A percentile compares a stretch with the other conserved stretches of the same genome.
Evolutionary conservation across 2,329 filamentous ascomycete genomes (phyloP).

Genomic region (Blumeriella jaapii): DNA sequence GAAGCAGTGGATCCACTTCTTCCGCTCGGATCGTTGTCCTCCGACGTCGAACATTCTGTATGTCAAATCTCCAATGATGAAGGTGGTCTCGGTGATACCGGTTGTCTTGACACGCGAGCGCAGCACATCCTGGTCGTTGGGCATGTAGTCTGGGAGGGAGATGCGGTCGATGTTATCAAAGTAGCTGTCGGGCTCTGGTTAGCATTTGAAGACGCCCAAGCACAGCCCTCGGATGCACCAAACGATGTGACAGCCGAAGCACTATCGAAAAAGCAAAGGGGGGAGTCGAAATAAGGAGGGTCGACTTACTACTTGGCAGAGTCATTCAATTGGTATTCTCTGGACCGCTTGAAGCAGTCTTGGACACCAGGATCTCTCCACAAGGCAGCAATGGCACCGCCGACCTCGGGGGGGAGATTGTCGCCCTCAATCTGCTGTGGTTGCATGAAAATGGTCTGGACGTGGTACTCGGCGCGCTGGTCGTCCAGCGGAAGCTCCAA

Average conservation of each 20-base stretch:
- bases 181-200: conserved; percentile 50
- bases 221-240: no score
- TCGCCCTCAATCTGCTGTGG: conserved; percentile 63
- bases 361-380: conserved; percentile 82
- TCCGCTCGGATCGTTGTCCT: conserved; percentile 62
- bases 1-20: conserved; percentile 74
- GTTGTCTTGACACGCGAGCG: conserved; percentile 87
- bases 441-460: conserved; percentile 31
- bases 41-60: conserved; percentile 87
- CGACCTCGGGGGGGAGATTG: conserved; percentile 64
- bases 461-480: conserved; percentile 30
- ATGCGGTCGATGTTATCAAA: conserved; percentile 68
- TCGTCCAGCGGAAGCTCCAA: conserved; percentile 71
- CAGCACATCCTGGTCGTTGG: conserved; percentile 88
- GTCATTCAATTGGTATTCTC: conserved; percentile 89
- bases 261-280: no score
- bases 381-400: conserved; percentile 69
- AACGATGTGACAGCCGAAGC: no score
- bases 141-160: conserved; percentile 68
- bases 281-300: no score
- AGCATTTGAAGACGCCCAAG: conserved; percentile 7
- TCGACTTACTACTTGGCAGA: conserved; percentile 81
- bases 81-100: conserved; percentile 90
- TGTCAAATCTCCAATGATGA: conserved; percentile 83
- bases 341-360: conserved; percentile 72